A percentile compares a stretch with the other conserved stretches of the same genome.
Evolutionary conservation across 768 basidiomycete species (phyloP).

Genomic region (Macrolepiota dolichaula): DNA sequence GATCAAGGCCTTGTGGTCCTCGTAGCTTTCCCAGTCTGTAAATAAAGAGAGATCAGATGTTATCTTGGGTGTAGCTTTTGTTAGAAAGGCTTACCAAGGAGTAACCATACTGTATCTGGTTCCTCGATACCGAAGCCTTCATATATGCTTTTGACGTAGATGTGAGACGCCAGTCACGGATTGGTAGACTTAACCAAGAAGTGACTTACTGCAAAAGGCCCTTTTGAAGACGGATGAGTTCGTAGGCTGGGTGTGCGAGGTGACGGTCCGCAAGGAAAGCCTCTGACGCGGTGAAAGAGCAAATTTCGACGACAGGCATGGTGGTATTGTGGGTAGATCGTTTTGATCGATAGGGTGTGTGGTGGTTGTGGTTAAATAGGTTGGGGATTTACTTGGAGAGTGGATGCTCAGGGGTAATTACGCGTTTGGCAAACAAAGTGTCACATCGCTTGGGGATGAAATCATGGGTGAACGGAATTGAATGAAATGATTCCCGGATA

Average conservation of each 20-base stretch:
- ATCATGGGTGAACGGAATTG: no score
- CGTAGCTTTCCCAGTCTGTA: constrained; percentile 4
- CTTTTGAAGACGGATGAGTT: not conserved
- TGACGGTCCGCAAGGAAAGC: not conserved
- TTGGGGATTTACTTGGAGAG: not conserved
- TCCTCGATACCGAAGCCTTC: constrained; percentile 1
- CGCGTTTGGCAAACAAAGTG: not conserved
- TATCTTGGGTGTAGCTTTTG: not conserved
- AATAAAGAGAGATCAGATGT: not conserved
- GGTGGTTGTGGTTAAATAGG: not conserved
- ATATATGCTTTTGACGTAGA: not conserved
- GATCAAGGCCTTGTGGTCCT: constrained; percentile 3
- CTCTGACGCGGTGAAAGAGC: constrained; percentile 5
- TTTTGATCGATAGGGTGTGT: not conserved
- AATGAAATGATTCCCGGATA: not conserved
- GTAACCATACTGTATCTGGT: not conserved
- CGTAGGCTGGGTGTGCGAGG: not conserved
- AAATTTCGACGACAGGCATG: constrained; percentile 3
- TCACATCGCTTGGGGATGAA: not conserved
- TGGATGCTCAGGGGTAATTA: not conserved
- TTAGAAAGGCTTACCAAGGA: not conserved
- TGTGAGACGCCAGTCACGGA: not conserved
- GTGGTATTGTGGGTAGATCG: not conserved
- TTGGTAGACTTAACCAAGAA: not conserved
- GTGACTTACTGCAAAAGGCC: constrained; percentile 2